Base-by-base conservation (phyloP, 306 rosid genomes). In the Glycine tomentella region DNA sequence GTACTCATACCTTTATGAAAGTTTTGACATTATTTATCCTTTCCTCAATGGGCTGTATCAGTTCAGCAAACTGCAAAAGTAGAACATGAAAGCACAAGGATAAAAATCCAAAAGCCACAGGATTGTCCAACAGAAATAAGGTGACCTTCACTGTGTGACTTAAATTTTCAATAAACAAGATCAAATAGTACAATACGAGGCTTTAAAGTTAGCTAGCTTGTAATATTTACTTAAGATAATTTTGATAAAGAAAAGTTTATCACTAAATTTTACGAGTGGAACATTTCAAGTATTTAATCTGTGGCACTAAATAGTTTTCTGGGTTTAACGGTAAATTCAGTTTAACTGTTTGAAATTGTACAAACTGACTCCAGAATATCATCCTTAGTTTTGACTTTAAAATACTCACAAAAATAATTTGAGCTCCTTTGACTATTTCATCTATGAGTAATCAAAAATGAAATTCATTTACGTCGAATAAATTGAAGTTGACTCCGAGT, bases 1-100 rank as follows among this genome's bases (percentile, higher is more conserved):
- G 6, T 36, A 20, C 11, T 57, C 31, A 72, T 89, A 95, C 99
- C 99, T 93, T 93, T 48, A 93, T 88, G 88, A 87, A 95, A 69
- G 84, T 69, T 67, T 88, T 72, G 57, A 95, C 92, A 80, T 88
- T 90, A 15, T 42, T 83, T 49, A 86, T 92, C 74, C 99, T 88
- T 52, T 87, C 89, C 84, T 91, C 96, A 68, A 93, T 76, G 77
- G 97, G 90, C 78, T 93, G 93, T 82, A 95, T 91, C 68, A 95
- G 76, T 83, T 91, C 98, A 62, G 90, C 75, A 71, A 82, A 91
- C 99, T 95, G 93, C 84, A 80, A 82, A 72, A 71, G 66, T 34
- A 63, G 45, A 76, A 53, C 78, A 70, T 78, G 36, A 31, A 78
- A 58, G 56, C 34, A 15, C 2, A 9, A 36, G 40, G 68, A 8